Percentiles rank a stretch among this genome's conserved stretches.
Conservation (phyloP, 495 filamentous ascomycete genomes). For the Annulohypoxylon moriforme region DNA sequence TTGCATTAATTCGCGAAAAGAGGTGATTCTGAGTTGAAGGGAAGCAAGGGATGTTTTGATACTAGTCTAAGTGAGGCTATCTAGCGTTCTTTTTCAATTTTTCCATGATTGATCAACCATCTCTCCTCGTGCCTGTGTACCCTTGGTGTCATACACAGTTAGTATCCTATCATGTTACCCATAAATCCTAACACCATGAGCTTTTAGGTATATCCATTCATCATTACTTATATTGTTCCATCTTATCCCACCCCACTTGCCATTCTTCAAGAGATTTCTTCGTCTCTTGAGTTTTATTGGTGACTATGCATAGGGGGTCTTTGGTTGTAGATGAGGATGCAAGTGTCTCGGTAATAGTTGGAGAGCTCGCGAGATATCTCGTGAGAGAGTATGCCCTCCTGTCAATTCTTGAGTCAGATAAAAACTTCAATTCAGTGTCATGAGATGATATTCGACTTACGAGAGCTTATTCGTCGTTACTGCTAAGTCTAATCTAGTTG, state of each 20-base stretch:
- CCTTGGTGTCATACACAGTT: background rate
- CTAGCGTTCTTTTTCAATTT: background rate
- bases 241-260: constrained; percentile 4
- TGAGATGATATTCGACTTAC: background rate
- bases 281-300: background rate
- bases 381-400: background rate
- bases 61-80: background rate
- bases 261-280: constrained; percentile 7
- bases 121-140: background rate
- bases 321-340: background rate
- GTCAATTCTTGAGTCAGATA: background rate
- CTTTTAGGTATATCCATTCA: too few relatives aligned
- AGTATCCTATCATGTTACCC: background rate
- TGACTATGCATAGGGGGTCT: background rate
- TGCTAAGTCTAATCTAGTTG: background rate
- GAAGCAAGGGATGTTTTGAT: background rate
- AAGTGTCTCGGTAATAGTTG: constrained; percentile 7
- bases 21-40: background rate
- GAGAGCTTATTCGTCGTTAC: background rate
- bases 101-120: background rate
- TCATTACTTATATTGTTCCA: background rate
- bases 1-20: constrained; percentile 24
- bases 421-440: background rate
- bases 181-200: background rate
- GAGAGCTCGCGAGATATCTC: background rate